phyloP scores from a whole-genome alignment of 768 basidiomycete species.

The Mycena alexandri region DNA sequence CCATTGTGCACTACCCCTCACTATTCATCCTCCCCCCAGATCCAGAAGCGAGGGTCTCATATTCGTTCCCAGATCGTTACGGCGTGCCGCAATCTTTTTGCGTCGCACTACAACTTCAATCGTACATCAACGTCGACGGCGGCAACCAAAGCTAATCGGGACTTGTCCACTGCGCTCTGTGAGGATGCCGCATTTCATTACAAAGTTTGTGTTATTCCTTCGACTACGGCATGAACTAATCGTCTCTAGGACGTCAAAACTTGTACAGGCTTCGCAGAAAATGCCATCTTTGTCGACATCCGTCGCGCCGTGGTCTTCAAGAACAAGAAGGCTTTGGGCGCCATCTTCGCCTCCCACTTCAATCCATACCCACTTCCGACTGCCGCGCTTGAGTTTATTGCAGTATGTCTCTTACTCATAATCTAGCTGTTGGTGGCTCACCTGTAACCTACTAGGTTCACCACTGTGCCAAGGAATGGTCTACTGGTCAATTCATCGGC shows the following conservation, averaged over 20 bases:
- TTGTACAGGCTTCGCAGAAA: constrained; percentile 1
- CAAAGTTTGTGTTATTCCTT: background rate
- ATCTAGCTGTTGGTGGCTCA: no score
- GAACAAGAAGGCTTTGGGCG: background rate
- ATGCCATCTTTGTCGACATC: background rate
- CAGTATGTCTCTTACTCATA: background rate
- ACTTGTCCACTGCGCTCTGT: background rate
- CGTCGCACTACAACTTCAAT: background rate
- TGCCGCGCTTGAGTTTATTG: constrained; percentile 8
- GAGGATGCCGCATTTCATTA: background rate
- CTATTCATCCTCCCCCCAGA: no score
- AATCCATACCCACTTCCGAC: background rate
- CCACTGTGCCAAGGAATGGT: background rate
- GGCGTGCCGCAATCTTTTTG: no score
- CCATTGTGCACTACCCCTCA: no score
- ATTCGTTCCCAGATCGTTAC: no score
- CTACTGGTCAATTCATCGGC: background rate
- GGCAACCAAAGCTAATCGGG: background rate
- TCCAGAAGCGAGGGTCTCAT: no score
- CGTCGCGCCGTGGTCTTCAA: background rate
- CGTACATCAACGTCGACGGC: background rate
- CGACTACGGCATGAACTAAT: background rate
- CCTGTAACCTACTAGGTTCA: background rate
- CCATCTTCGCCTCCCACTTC: constrained; percentile 2
- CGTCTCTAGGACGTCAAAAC: background rate